Base-by-base conservation (phyloP, 73 alveolate species). In the Uronychia binucleata region DNA sequence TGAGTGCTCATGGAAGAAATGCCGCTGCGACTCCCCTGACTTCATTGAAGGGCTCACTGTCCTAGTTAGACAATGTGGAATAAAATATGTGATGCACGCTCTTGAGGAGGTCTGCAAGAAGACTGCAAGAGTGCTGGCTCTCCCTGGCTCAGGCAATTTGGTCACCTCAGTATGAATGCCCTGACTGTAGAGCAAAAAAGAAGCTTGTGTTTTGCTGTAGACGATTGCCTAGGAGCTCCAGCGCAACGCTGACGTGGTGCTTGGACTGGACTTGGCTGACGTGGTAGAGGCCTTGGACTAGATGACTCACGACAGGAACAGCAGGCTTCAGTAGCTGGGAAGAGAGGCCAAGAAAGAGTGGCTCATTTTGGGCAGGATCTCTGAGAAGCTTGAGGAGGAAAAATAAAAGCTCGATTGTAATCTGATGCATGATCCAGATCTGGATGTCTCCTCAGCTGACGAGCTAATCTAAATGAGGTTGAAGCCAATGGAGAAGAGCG, bases 171-270 rank as follows among this genome's bases (percentile, higher is more conserved):
- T n/a, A n/a, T n/a, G n/a, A n/a, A n/a, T n/a, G n/a, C n/a, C n/a
- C n/a, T n/a, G n/a, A n/a, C n/a, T n/a, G n/a, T n/a, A n/a, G n/a
- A n/a, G n/a, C 13, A 88, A 83, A n/a, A 77, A 79, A 11, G 91
- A 83, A 33, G 94, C 91, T 0, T 88, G 94, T 34, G 60, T 78
- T 27, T 59, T 88, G 8, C 87, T 88, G 25, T 19, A 46, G n/a
- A 5, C 5, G 67, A 46, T 46, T 46, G 67, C 67, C 67, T 46
- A 11, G 67, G 67, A 46, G 19, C 19, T 46, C 5, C 67, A 46
- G 19, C n/a, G 19, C 5, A 46, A 46, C 67, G 67, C 67, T 11
- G 94, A 88, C 57, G 59, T 88, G 57, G 82, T 88, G 13, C n/a
- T 80, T 14, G 81, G 84, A 11, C 82, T 77, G 33, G 60, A 60